A percentile compares a stretch with the other conserved stretches of the same genome.
Evolutionary conservation across 805 yeast species (phyloP).

Genomic region (Metschnikowia dekortorum): DNA sequence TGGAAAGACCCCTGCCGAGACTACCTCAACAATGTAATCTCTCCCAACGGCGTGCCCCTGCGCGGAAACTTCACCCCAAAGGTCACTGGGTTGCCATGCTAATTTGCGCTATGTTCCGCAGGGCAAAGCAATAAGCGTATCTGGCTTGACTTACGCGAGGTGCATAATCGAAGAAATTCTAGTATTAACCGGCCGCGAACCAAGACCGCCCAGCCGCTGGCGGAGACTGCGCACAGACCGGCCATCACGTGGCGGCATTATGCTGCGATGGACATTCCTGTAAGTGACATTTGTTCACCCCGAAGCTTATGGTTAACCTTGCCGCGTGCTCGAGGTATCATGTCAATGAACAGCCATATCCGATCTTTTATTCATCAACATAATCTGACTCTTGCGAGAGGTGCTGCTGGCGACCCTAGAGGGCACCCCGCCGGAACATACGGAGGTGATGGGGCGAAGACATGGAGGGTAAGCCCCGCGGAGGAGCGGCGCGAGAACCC

Average conservation of each 20-base stretch:
- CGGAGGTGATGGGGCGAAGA: constrained; percentile 1
- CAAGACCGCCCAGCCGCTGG: neutral
- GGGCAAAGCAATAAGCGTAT: neutral
- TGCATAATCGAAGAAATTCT: neutral
- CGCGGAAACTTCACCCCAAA: neutral
- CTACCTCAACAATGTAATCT: too few species aligned
- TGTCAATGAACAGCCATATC: constrained; percentile 11
- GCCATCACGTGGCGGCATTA: constrained; percentile 1
- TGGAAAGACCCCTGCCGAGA: too few species aligned
- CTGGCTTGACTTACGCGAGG: neutral
- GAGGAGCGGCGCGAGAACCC: neutral
- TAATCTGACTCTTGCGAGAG: neutral
- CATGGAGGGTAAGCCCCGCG: neutral
- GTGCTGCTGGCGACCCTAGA: neutral
- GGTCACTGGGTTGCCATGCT: too few species aligned
- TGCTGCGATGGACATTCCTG: constrained; percentile 2
- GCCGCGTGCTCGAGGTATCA: neutral
- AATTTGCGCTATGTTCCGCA: neutral
- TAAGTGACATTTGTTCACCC: neutral
- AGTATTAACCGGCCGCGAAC: neutral
- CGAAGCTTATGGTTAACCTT: constrained; percentile 1
- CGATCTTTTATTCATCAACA: constrained; percentile 12
- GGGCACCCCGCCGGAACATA: neutral
- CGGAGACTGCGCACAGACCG: neutral
- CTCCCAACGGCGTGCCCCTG: too few species aligned